These are phyloP conservation scores for Kalanchoe fedtschenkoi DNA, from an alignment of 164 flowering plant genomes.

Conservation along the genomic window DNA sequence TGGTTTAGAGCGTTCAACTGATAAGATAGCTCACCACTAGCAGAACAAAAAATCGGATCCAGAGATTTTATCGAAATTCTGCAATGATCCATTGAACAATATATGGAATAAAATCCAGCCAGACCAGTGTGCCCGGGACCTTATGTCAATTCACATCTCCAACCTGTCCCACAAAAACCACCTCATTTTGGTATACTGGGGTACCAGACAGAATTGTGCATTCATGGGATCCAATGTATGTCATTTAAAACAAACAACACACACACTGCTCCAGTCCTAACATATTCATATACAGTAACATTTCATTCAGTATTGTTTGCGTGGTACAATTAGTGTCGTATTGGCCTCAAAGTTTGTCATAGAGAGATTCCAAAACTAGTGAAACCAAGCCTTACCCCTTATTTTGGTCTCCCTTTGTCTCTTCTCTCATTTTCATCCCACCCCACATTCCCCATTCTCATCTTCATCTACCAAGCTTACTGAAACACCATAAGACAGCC, in stretches of 20 bases:
- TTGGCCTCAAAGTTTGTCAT: background rate
- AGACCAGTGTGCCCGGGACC: background rate
- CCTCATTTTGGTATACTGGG: background rate
- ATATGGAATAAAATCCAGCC: background rate
- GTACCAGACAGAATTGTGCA: constrained; percentile 2
- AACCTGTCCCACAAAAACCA: too few relatives aligned
- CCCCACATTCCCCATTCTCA: background rate
- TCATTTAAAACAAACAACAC: background rate
- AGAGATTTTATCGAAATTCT: background rate
- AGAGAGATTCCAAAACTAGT: background rate
- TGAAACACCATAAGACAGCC: too few relatives aligned
- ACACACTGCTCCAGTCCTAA: too few relatives aligned
- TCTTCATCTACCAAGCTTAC: too few relatives aligned
- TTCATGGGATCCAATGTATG: constrained; percentile 4
- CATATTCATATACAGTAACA: too few relatives aligned
- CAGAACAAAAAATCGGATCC: background rate
- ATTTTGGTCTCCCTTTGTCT: background rate
- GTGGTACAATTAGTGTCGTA: constrained; percentile 2
- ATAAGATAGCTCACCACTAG: too few relatives aligned
- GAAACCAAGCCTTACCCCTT: constrained; percentile 1
- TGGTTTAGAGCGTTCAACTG: too few relatives aligned
- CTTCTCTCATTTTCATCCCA: background rate
- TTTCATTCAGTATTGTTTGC: background rate
- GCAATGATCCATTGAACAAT: background rate
- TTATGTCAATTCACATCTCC: background rate